Evolutionary conservation across 345 rosid species (phyloP).

Genomic region (Populus simonii): DNA sequence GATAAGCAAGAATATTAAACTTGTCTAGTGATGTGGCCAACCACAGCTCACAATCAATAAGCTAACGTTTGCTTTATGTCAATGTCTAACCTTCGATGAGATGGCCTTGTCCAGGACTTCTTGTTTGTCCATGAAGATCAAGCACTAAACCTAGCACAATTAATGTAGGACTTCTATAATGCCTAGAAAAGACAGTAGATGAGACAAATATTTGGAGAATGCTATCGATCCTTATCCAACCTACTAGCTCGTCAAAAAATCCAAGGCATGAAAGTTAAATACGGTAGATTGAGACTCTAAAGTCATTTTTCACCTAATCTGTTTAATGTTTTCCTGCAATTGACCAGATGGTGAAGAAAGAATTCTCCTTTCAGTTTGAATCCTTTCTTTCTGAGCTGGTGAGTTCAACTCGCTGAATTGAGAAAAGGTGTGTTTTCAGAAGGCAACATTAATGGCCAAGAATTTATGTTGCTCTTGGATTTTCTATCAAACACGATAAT

Average conservation of each 20-base stretch:
- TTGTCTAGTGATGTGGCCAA: background rate
- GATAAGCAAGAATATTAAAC: too few species aligned
- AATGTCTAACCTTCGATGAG: background rate
- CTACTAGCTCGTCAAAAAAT: background rate
- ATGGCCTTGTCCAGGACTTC: background rate
- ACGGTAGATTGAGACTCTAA: background rate
- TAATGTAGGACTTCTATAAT: background rate
- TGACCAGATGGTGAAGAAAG: background rate
- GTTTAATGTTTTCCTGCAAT: background rate
- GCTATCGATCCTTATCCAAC: background rate
- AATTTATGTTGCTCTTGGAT: background rate
- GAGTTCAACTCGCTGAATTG: background rate
- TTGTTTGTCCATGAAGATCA: background rate
- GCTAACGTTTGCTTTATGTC: background rate
- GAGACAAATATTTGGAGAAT: background rate
- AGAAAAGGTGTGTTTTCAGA: background rate
- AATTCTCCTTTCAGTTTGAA: background rate
- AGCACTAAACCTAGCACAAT: background rate
- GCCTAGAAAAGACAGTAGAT: too few species aligned
- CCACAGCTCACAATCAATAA: background rate
- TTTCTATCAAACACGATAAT: background rate
- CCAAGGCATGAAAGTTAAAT: background rate
- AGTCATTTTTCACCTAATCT: background rate
- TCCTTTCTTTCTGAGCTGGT: background rate
- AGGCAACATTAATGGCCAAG: background rate